These are phyloP conservation scores for Taphrina pruni DNA, from an alignment of 1,139 yeast genomes.

Conservation along the genomic window DNA sequence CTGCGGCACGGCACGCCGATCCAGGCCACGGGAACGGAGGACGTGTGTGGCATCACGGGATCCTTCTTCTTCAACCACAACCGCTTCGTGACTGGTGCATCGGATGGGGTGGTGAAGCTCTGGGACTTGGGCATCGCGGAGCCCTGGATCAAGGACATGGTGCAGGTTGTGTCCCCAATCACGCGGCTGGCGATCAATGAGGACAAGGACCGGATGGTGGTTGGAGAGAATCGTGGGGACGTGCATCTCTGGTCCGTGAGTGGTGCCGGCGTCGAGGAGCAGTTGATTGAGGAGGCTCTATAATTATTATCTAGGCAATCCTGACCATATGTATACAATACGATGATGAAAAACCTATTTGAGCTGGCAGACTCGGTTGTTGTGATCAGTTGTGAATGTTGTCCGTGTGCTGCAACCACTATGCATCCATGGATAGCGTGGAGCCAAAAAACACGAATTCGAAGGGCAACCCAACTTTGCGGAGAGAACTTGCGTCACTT, in stretches of 20 bases:
- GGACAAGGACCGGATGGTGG: slow-evolving; percentile 10
- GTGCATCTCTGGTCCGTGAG: slow-evolving; percentile 15
- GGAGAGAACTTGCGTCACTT: too few relatives aligned
- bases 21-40: slow-evolving; percentile 2
- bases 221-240: slow-evolving; percentile 10
- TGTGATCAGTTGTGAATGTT: too few relatives aligned
- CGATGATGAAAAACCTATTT: too few relatives aligned
- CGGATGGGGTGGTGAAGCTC: slow-evolving; percentile 10
- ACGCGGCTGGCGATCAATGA: neutral
- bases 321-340: too few relatives aligned
- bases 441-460: too few relatives aligned
- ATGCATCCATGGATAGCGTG: too few relatives aligned
- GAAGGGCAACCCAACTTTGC: too few relatives aligned
- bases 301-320: neutral
- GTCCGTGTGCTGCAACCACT: too few relatives aligned
- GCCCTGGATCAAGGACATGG: slow-evolving; percentile 19
- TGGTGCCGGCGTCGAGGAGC: slow-evolving; percentile 4
- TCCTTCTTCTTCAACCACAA: slow-evolving; percentile 4
- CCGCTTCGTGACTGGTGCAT: slow-evolving; percentile 4
- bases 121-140: slow-evolving; percentile 10
- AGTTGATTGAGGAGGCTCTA: slow-evolving; percentile 12
- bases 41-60: slow-evolving; percentile 20
- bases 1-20: slow-evolving; percentile 10
- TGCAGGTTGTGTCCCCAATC: slow-evolving; percentile 8
- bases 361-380: too few relatives aligned